Percentiles rank a stretch among this genome's conserved stretches.
Conservation (phyloP, 2,329 filamentous ascomycete genomes). For the Sphaerulina populicola region DNA sequence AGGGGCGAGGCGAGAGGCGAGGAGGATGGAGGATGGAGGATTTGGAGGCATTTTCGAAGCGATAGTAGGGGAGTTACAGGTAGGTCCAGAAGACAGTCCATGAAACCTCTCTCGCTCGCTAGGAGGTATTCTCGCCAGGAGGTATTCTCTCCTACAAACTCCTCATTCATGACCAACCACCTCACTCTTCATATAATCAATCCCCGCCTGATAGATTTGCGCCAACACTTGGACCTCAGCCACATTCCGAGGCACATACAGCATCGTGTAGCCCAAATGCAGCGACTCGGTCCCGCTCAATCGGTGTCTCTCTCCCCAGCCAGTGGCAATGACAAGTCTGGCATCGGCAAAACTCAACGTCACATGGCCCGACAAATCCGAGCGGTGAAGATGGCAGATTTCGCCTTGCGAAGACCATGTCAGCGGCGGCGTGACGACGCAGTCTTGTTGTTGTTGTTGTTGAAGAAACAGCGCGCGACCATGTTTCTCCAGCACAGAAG, state of each 20-base stretch:
- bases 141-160: too few species aligned
- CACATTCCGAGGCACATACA: conserved; percentile 12
- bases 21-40: too few species aligned
- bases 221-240: conserved; percentile 7
- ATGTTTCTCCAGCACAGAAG: conserved; percentile 11
- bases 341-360: conserved; percentile 14
- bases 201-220: conserved; percentile 10
- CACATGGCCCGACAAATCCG: conserved; percentile 13
- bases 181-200: conserved; percentile 13
- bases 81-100: too few species aligned
- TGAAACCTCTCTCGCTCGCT: too few species aligned
- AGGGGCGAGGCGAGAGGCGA: too few species aligned
- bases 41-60: too few species aligned
- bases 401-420: conserved; percentile 4
- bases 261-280: conserved; percentile 15
- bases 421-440: conserved; percentile 1
- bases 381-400: conserved; percentile 13
- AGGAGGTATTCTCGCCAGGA: too few species aligned
- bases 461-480: conserved; percentile 12
- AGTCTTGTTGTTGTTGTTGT: too few species aligned
- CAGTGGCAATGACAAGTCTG: conserved; percentile 10
- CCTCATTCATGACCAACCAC: too few species aligned
- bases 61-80: too few species aligned
- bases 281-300: conserved; percentile 10
- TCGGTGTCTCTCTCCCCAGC: conserved; percentile 15